Conservation (phyloP, 768 basidiomycete genomes). For the Amanita rimosa region DNA sequence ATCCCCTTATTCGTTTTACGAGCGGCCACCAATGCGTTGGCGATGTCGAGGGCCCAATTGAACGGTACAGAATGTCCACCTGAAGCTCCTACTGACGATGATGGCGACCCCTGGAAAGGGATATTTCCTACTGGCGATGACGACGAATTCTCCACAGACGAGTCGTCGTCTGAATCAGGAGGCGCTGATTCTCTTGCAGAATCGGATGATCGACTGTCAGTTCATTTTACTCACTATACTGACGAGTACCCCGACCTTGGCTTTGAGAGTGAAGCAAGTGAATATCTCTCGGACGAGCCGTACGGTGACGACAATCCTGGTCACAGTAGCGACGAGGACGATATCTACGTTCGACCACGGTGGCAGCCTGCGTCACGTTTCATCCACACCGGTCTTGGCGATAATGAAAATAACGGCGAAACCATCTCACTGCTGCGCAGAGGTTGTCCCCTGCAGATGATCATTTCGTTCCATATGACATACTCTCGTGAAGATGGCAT, state of each 20-base stretch:
- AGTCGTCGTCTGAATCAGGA: conserved; percentile 12
- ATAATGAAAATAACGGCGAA: conserved; percentile 9
- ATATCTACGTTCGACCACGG: conserved; percentile 21
- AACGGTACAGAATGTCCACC: conserved; percentile 8
- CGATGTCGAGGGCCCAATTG: conserved; percentile 25
- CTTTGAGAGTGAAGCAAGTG: conserved; percentile 9
- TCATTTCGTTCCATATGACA: conserved; percentile 39
- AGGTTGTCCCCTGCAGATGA: conserved; percentile 49
- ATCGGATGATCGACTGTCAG: conserved; percentile 11
- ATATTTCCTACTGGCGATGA: conserved; percentile 44
- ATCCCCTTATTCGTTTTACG: conserved; percentile 63
- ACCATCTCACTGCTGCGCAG: conserved; percentile 36
- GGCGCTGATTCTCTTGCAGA: conserved; percentile 25
- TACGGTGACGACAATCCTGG: conserved; percentile 7
- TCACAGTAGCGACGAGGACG: conserved; percentile 24
- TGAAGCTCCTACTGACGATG: conserved; percentile 17
- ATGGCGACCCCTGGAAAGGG: conserved; percentile 60
- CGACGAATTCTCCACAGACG: conserved; percentile 20
- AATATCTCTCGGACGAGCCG: conserved; percentile 8
- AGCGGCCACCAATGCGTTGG: conserved; percentile 37
- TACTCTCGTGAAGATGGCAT: conserved; percentile 49
- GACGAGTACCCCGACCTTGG: conserved; percentile 1
- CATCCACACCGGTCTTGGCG: conserved; percentile 11
- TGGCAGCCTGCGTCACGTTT: conserved; percentile 48
- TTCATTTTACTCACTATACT: conserved; percentile 1